Evolutionary conservation across 1,139 yeast genomes (phyloP).

Genomic region (Protomyces inundatus): DNA sequence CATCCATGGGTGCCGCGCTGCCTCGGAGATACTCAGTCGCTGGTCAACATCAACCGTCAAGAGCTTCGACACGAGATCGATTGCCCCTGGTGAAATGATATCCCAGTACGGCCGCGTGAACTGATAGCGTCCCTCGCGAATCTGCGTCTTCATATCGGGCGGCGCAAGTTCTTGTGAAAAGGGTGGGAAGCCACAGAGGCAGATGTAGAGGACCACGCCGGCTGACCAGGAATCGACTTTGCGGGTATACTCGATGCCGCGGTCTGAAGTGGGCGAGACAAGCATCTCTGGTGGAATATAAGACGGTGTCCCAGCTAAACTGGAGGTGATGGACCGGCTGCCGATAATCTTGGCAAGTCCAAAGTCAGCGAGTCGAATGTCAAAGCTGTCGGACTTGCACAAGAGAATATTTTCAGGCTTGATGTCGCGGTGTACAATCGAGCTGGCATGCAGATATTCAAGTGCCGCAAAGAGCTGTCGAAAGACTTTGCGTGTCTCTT

Average conservation of each 20-base stretch:
- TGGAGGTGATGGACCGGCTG: slow-evolving; percentile 11
- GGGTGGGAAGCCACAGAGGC: slow-evolving; percentile 74
- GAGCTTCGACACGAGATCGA: slow-evolving; percentile 60
- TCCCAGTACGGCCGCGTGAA: slow-evolving; percentile 81
- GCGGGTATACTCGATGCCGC: background rate
- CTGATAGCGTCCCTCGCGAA: slow-evolving; percentile 59
- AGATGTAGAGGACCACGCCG: slow-evolving; percentile 28
- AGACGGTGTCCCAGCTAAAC: slow-evolving; percentile 26
- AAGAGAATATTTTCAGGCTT: slow-evolving; percentile 83
- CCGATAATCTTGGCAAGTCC: slow-evolving; percentile 65
- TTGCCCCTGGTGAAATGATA: slow-evolving; percentile 55
- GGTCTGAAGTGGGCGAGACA: background rate
- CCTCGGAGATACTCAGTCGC: slow-evolving; percentile 50
- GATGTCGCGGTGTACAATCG: slow-evolving; percentile 84
- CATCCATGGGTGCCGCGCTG: slow-evolving; percentile 56
- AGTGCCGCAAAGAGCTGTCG: slow-evolving; percentile 69
- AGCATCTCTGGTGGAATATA: slow-evolving; percentile 29
- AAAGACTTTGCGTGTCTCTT: slow-evolving; percentile 68
- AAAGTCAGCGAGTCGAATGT: slow-evolving; percentile 80
- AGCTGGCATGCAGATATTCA: slow-evolving; percentile 58
- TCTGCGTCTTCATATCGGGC: slow-evolving; percentile 71
- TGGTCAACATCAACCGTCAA: slow-evolving; percentile 54
- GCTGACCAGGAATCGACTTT: slow-evolving; percentile 29
- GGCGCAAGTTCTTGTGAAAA: slow-evolving; percentile 78
- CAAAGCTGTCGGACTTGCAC: slow-evolving; percentile 51